Evolutionary conservation across 75 land plant genomes (phyloP), one percentile per base, ranked within the genome.

Genomic region (Selaginella tamariscina): DNA sequence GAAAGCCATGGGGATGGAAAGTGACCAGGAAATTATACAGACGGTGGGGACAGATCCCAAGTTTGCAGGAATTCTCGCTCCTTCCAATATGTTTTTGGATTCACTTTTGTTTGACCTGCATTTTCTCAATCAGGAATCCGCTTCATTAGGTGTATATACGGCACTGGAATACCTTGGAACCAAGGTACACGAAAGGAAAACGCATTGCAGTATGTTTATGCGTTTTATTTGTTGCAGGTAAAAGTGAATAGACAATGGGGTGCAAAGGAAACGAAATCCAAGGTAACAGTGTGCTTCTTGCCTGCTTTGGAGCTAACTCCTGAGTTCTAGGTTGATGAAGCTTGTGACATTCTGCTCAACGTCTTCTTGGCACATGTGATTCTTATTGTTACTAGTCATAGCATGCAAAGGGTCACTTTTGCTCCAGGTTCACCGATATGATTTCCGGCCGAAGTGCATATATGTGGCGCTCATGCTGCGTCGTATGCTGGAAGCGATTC

Each of bases 1-100:
- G 96, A 89, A 69, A 87, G 85, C 70, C 91, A 89, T 76, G 95
- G 89, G 74, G 98, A 93, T 64, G 80, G n/a, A n/a, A n/a, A n/a
- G n/a, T n/a, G n/a, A n/a, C n/a, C n/a, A n/a, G n/a, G n/a, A n/a
- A n/a, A n/a, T 93, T 72, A 91, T 89, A 23, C 96, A 93, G 63
- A 91, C 89, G 91, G 73, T 93, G 66, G 98, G 98, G 56, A 77
- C 90, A 77, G 88, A 89, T 68, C 96, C 96, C 32, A 82, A 84
- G 54, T 89, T 77, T 82, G 69, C 83, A 57, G 82, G 73, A 39
- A 69, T 93, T 21, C 79, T 93, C 68, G 56, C 83, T 56, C 91
- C 98, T 57, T 93, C 98, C n/a, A n/a, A n/a, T n/a, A n/a, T n/a
- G n/a, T n/a, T n/a, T n/a, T n/a, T n/a, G n/a, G n/a, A n/a, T n/a